Evolutionary conservation across 805 yeast species (phyloP).

Genomic region (Metschnikowia shivogae): DNA sequence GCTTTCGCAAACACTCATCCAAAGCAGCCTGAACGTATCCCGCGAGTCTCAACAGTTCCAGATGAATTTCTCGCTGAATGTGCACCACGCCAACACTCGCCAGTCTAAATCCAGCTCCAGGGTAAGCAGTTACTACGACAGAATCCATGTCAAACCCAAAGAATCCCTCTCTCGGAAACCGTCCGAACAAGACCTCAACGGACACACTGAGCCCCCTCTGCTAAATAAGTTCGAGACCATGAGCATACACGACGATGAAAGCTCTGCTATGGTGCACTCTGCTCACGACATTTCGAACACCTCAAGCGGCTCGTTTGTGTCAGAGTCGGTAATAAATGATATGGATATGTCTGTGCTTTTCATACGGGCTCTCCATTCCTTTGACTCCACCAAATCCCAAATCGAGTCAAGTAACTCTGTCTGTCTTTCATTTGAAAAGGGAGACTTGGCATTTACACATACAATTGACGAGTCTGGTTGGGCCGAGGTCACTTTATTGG

Average conservation of each 20-base stretch:
- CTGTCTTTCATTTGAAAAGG: slow-evolving; percentile 66
- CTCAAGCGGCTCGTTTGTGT: background rate
- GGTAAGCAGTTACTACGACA: slow-evolving; percentile 30
- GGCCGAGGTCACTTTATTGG: slow-evolving; percentile 78
- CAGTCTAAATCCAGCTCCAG: slow-evolving; percentile 12
- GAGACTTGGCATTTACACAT: slow-evolving; percentile 73
- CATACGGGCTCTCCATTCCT: slow-evolving; percentile 54
- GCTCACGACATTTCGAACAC: background rate
- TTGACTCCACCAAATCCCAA: slow-evolving; percentile 56
- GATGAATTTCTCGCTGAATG: slow-evolving; percentile 37
- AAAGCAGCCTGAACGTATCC: slow-evolving; percentile 25
- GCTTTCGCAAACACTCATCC: slow-evolving; percentile 34
- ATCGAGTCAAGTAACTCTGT: slow-evolving; percentile 64
- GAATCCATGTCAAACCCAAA: slow-evolving; percentile 22
- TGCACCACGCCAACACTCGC: slow-evolving; percentile 23
- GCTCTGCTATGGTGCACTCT: background rate
- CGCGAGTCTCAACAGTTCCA: slow-evolving; percentile 40
- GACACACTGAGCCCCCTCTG: background rate
- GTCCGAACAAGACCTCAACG: background rate
- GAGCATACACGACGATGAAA: background rate
- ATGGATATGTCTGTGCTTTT: slow-evolving; percentile 50
- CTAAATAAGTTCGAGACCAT: background rate
- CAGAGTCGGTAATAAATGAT: slow-evolving; percentile 19
- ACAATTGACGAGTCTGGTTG: slow-evolving; percentile 78
- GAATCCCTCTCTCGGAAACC: background rate